phyloP scores from a whole-genome alignment of 768 basidiomycete species.

The Peribolospora kevripleyi region DNA sequence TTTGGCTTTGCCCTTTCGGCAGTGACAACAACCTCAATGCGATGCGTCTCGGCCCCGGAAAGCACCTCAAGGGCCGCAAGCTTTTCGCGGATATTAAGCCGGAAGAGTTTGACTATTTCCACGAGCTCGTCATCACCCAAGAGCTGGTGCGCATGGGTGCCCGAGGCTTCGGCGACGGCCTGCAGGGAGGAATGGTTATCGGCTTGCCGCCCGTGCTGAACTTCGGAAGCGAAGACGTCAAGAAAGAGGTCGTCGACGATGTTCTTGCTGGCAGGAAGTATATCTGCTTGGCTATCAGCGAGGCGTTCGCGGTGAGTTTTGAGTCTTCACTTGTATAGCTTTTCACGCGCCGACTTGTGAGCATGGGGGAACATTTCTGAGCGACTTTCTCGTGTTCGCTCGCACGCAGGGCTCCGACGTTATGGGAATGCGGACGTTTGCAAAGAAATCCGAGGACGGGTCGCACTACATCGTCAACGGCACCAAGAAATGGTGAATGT shows the following conservation, averaged over 20 bases:
- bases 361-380: too few relatives aligned
- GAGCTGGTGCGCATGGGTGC: constrained; percentile 44
- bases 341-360: too few relatives aligned
- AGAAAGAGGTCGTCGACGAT: constrained; percentile 44
- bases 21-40: constrained; percentile 57
- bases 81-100: constrained; percentile 49
- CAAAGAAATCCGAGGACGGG: constrained; percentile 54
- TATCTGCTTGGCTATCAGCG: constrained; percentile 66
- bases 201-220: constrained; percentile 55
- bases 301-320: constrained; percentile 54
- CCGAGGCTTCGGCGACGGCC: constrained; percentile 59
- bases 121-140: constrained; percentile 60
- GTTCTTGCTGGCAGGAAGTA: constrained; percentile 35
- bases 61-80: constrained; percentile 53
- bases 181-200: constrained; percentile 10
- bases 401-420: constrained; percentile 31
- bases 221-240: constrained; percentile 48
- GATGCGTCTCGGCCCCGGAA: constrained; percentile 79
- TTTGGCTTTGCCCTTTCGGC: constrained; percentile 10
- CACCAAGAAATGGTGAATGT: constrained; percentile 43
- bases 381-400: too few relatives aligned
- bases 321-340: too few relatives aligned
- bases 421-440: constrained; percentile 35
- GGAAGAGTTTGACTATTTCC: constrained; percentile 78
- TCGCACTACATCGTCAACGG: constrained; percentile 68